Percentiles rank a stretch among this genome's conserved stretches.
These are phyloP conservation scores for Crithidia mellificae DNA, from an alignment of 208 protist genomes.

Conservation along the genomic window DNA sequence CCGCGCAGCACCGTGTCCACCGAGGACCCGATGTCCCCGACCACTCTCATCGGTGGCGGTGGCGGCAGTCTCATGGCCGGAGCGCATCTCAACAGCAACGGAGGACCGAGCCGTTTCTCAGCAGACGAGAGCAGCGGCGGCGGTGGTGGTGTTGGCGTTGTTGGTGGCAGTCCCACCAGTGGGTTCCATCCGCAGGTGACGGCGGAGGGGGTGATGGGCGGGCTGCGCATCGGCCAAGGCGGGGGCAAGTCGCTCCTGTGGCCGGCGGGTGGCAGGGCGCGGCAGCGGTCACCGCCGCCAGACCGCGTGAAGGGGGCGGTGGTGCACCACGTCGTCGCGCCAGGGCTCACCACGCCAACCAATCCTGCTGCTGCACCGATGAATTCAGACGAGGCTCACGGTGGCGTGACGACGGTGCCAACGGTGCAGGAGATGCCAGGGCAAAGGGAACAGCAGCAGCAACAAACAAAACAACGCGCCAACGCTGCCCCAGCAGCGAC, in stretches of 20 bases:
- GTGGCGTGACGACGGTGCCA: too few species aligned
- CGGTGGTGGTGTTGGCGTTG: too few species aligned
- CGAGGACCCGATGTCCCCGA: slow-evolving; percentile 18
- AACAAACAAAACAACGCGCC: not conserved
- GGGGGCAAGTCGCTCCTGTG: slow-evolving; percentile 7
- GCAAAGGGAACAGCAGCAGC: not conserved
- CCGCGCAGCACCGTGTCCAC: slow-evolving; percentile 19
- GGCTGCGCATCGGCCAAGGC: slow-evolving; percentile 17
- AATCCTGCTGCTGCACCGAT: too few species aligned
- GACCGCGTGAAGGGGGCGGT: not conserved
- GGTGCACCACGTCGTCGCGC: too few species aligned
- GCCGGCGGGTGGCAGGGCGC: not conserved
- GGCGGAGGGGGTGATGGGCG: slow-evolving; percentile 11
- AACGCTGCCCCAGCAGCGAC: too few species aligned
- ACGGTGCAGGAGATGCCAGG: too few species aligned
- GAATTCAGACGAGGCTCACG: too few species aligned
- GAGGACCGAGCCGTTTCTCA: not conserved
- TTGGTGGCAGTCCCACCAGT: not conserved
- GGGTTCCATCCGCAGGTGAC: not conserved
- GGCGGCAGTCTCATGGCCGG: not conserved
- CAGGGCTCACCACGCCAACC: too few species aligned
- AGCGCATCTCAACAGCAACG: not conserved
- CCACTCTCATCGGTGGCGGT: not conserved
- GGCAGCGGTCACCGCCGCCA: slow-evolving; percentile 5
- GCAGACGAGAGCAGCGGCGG: not conserved